Conservation (phyloP, 345 rosid species). For the Melaleuca quinquenervia region DNA sequence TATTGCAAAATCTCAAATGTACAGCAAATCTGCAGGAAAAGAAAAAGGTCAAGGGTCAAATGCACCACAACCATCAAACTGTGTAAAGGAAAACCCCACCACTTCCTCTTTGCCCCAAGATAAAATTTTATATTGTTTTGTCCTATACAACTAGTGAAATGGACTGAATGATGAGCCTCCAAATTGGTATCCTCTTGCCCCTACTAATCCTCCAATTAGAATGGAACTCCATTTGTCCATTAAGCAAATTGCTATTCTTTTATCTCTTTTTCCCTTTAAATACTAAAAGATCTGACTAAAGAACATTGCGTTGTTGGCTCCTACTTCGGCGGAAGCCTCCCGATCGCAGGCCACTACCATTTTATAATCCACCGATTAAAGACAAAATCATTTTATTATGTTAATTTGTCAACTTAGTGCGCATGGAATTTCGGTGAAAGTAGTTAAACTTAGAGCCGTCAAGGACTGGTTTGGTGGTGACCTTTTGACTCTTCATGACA, state of each 20-base stretch:
- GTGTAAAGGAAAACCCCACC: neutral
- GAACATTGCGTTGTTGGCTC: neutral
- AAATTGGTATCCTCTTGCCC: neutral
- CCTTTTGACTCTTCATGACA: neutral
- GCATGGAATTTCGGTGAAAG: neutral
- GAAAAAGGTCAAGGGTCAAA: neutral
- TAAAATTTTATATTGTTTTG: neutral
- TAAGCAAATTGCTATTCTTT: neutral
- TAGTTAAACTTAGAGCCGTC: neutral
- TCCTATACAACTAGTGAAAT: neutral
- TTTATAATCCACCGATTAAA: neutral
- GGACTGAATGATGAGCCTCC: neutral
- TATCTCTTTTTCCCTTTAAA: neutral
- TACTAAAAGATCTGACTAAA: neutral
- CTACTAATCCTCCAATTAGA: neutral
- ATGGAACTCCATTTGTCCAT: neutral
- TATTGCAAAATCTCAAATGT: neutral
- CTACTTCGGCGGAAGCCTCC: neutral
- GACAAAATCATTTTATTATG: neutral
- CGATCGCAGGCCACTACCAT: neutral
- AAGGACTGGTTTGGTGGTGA: neutral
- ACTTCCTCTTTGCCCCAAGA: neutral
- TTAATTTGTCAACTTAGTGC: neutral
- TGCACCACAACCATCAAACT: neutral
- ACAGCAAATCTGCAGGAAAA: neutral